Evolutionary conservation across 2,329 filamentous ascomycete species (phyloP).

Genomic region (Penicillium sp.): DNA sequence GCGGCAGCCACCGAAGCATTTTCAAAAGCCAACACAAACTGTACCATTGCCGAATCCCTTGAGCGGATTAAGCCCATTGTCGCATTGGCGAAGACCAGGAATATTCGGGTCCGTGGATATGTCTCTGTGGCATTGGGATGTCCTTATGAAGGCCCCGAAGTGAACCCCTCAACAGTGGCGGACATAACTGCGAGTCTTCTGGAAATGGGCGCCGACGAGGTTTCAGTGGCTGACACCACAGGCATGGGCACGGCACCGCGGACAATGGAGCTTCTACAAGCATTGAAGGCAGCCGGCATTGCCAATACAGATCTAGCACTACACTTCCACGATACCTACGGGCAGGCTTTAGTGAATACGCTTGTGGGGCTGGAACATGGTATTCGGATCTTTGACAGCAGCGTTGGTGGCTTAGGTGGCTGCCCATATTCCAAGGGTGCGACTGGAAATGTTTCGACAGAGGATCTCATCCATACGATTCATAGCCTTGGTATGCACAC

Average conservation of each 20-base stretch:
- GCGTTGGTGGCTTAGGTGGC: slow-evolving; percentile 63
- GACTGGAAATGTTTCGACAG: slow-evolving; percentile 65
- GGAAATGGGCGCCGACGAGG: slow-evolving; percentile 66
- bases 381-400: slow-evolving; percentile 63
- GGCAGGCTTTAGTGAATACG: slow-evolving; percentile 63
- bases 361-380: slow-evolving; percentile 64
- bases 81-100: slow-evolving; percentile 53
- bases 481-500: slow-evolving; percentile 62
- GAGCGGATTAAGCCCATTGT: slow-evolving; percentile 61
- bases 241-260: slow-evolving; percentile 66
- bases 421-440: slow-evolving; percentile 67
- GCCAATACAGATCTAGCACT: slow-evolving; percentile 60
- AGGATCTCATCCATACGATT: slow-evolving; percentile 62
- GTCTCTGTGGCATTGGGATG: slow-evolving; percentile 66
- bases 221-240: slow-evolving; percentile 66
- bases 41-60: slow-evolving; percentile 62
- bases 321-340: slow-evolving; percentile 68
- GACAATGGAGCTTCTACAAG: slow-evolving; percentile 58
- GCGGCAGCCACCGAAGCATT: slow-evolving; percentile 66
- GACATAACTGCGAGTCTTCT: slow-evolving; percentile 61
- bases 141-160: slow-evolving; percentile 65
- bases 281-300: slow-evolving; percentile 60
- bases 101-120: slow-evolving; percentile 63
- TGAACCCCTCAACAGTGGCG: slow-evolving; percentile 60
- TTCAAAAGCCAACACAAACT: slow-evolving; percentile 66